phyloP scores from a whole-genome alignment of 2,329 filamentous ascomycete genomes.

The Thelonectria rubi region DNA sequence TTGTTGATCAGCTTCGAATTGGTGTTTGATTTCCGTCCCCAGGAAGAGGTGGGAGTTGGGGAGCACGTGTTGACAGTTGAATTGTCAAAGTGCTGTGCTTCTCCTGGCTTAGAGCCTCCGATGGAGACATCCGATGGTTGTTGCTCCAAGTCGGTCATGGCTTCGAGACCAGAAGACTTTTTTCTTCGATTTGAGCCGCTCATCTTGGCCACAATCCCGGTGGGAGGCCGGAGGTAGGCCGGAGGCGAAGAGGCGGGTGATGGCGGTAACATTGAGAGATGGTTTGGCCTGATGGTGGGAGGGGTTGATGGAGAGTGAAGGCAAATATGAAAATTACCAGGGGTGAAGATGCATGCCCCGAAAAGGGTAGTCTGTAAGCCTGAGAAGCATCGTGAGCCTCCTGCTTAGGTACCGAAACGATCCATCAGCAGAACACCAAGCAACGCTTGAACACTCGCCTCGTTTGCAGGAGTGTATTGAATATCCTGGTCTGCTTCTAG shows the following conservation, averaged over 20 bases:
- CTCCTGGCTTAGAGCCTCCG: neutral
- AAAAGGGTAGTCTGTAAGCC: constrained; percentile 4
- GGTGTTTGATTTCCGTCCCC: constrained; percentile 11
- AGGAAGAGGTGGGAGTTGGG: constrained; percentile 5
- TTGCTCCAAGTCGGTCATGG: constrained; percentile 25
- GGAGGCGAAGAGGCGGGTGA: constrained; percentile 27
- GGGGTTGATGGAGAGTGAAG: constrained; percentile 31
- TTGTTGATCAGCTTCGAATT: constrained; percentile 1
- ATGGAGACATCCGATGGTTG: constrained; percentile 12
- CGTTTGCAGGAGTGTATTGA: constrained; percentile 12
- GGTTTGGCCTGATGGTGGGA: constrained; percentile 32
- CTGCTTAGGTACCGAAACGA: constrained; percentile 8
- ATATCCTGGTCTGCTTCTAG: constrained; percentile 18
- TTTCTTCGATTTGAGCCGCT: constrained; percentile 26
- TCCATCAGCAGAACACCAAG: constrained; percentile 9
- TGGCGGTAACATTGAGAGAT: constrained; percentile 21
- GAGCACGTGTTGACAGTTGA: neutral
- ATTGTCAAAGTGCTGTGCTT: neutral
- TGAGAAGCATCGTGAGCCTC: neutral
- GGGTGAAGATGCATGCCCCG: constrained; percentile 14
- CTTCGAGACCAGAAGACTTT: constrained; percentile 30
- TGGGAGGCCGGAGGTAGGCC: constrained; percentile 19
- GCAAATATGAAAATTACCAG: constrained; percentile 11
- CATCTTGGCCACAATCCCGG: constrained; percentile 22
- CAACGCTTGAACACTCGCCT: constrained; percentile 7